Conservation (phyloP, 768 basidiomycete species). For the Auricularia auricula-judae region DNA sequence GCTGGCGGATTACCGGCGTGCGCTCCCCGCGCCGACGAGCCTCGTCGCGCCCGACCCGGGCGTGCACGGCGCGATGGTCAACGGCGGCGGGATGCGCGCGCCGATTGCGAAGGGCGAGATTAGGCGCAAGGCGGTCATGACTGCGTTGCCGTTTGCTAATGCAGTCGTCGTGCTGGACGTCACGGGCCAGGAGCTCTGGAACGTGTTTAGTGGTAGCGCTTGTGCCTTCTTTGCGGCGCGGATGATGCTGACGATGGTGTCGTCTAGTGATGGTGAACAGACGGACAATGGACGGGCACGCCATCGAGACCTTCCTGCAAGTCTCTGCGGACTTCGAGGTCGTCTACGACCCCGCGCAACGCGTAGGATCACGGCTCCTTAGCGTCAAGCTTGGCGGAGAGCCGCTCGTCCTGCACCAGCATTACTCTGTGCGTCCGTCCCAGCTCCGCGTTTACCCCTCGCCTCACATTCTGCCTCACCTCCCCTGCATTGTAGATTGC, state of each 20-base stretch:
- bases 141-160: constrained; percentile 35
- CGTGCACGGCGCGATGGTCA: constrained; percentile 25
- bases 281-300: constrained; percentile 17
- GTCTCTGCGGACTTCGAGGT: constrained; percentile 25
- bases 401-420: constrained; percentile 8
- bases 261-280: constrained; percentile 10
- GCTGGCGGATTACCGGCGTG: constrained; percentile 23
- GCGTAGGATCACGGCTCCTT: constrained; percentile 12
- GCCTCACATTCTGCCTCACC: constrained; percentile 2
- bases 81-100: constrained; percentile 31
- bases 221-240: neutral
- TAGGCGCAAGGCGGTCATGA: constrained; percentile 27
- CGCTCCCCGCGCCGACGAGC: too few relatives aligned
- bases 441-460: neutral
- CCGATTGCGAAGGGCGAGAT: constrained; percentile 29
- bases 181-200: constrained; percentile 31
- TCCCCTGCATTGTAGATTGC: neutral
- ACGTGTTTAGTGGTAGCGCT: constrained; percentile 30
- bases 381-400: constrained; percentile 11
- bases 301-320: constrained; percentile 32
- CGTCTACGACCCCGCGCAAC: constrained; percentile 12
- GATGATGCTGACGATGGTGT: neutral
- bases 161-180: constrained; percentile 29
- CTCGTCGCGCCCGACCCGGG: constrained; percentile 15
- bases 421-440: constrained; percentile 12